Conservation (phyloP, 2,329 filamentous ascomycete species). For the Arthroderma sp. region DNA sequence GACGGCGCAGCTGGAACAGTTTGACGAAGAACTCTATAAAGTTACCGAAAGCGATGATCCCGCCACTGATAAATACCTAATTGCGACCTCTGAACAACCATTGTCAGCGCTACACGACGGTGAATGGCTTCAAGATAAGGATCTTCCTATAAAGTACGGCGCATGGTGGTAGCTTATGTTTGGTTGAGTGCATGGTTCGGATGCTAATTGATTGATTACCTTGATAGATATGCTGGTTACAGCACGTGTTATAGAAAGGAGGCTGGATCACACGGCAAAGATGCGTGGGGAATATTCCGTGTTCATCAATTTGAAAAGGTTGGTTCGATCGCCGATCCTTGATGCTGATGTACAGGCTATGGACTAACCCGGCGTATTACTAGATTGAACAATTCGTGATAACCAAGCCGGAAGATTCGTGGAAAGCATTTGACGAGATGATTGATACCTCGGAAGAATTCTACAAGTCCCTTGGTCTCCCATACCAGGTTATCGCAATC, state of each 20-base stretch:
- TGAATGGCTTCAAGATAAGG: constrained; percentile 76
- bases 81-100: constrained; percentile 86
- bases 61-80: constrained; percentile 71
- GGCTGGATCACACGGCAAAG: constrained; percentile 77
- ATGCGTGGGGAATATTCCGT: constrained; percentile 96
- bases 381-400: constrained; percentile 65
- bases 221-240: constrained; percentile 59
- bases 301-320: constrained; percentile 97
- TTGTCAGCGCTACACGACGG: constrained; percentile 84
- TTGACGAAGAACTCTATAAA: constrained; percentile 97
- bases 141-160: constrained; percentile 71
- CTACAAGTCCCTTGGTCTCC: constrained; percentile 76
- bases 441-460: constrained; percentile 84
- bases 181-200: neutral
- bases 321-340: constrained; percentile 4
- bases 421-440: constrained; percentile 91
- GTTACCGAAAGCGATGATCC: constrained; percentile 73
- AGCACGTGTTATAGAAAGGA: constrained; percentile 94
- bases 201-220: neutral
- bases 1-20: constrained; percentile 91
- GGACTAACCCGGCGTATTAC: neutral
- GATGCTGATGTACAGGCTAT: constrained; percentile 7
- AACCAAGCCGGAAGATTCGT: constrained; percentile 78
- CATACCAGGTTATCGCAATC: constrained; percentile 85
- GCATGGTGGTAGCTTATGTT: no score